A percentile compares a stretch with the other conserved stretches of the same genome.
These are phyloP conservation scores for Bipolaris cookei DNA, from an alignment of 2,329 filamentous ascomycete species.

Conservation along the genomic window DNA sequence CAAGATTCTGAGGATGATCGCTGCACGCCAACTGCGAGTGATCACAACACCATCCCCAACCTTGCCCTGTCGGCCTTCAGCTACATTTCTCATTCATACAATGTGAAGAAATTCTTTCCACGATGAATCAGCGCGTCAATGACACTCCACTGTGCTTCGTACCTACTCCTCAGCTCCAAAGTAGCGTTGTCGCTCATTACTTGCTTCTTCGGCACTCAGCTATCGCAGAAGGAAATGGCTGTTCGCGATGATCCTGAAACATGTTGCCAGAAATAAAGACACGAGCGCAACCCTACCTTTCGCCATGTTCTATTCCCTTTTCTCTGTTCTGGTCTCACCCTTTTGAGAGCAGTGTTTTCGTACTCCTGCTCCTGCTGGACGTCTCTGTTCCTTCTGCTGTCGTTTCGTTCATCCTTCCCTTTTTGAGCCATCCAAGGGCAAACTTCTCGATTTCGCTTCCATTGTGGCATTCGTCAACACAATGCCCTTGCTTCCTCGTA, in stretches of 20 bases:
- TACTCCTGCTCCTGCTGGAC: background rate
- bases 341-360: background rate
- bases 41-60: background rate
- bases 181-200: background rate
- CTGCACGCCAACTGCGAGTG: background rate
- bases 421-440: background rate
- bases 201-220: constrained; percentile 2
- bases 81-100: background rate
- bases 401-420: background rate
- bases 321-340: background rate
- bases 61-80: background rate
- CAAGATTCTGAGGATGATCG: constrained; percentile 8
- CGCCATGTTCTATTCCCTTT: background rate
- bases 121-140: background rate
- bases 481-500: background rate
- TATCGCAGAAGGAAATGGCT: constrained; percentile 1
- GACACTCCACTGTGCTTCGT: background rate
- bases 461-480: background rate
- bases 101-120: background rate
- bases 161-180: background rate
- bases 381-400: background rate
- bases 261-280: background rate
- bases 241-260: background rate
- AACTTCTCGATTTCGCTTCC: background rate
- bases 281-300: background rate